These are phyloP conservation scores for Moricandia arvensis DNA, from an alignment of 345 rosid species.

Conservation along the genomic window DNA sequence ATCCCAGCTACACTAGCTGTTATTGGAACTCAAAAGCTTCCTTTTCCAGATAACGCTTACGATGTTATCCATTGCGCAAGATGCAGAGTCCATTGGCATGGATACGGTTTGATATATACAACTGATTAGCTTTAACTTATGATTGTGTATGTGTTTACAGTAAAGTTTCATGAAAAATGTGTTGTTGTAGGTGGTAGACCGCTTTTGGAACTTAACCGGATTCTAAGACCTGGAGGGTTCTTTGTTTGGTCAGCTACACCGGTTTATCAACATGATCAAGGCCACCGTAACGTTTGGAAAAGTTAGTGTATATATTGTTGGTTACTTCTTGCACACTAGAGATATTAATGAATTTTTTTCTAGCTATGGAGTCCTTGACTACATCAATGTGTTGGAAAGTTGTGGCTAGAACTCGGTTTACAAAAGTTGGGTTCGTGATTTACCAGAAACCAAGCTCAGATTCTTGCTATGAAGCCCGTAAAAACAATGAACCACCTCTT, in stretches of 20 bases:
- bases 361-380: slow-evolving; percentile 75
- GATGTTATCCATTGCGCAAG: slow-evolving; percentile 92
- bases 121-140: not conserved
- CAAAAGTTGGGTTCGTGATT: slow-evolving; percentile 76
- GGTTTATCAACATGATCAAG: slow-evolving; percentile 62
- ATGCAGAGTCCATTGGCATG: slow-evolving; percentile 93
- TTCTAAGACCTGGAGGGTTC: slow-evolving; percentile 90
- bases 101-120: slow-evolving; percentile 32
- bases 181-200: slow-evolving; percentile 78
- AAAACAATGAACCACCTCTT: slow-evolving; percentile 51
- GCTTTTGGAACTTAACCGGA: slow-evolving; percentile 80
- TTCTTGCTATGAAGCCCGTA: slow-evolving; percentile 68
- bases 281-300: slow-evolving; percentile 68
- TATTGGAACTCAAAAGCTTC: slow-evolving; percentile 75
- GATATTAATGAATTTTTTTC: not conserved
- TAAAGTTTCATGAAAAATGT: not conserved
- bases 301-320: slow-evolving; percentile 39
- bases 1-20: slow-evolving; percentile 84
- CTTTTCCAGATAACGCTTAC: slow-evolving; percentile 63
- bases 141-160: slow-evolving; percentile 22
- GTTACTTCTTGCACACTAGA: not conserved
- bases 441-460: slow-evolving; percentile 71
- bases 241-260: slow-evolving; percentile 98
- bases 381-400: slow-evolving; percentile 80
- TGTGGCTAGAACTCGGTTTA: slow-evolving; percentile 57